Percentiles rank a stretch among this genome's conserved stretches.
These are phyloP conservation scores for Coemansia sp. DNA, from an alignment of 192 early-diverging fungal genomes.

Conservation along the genomic window DNA sequence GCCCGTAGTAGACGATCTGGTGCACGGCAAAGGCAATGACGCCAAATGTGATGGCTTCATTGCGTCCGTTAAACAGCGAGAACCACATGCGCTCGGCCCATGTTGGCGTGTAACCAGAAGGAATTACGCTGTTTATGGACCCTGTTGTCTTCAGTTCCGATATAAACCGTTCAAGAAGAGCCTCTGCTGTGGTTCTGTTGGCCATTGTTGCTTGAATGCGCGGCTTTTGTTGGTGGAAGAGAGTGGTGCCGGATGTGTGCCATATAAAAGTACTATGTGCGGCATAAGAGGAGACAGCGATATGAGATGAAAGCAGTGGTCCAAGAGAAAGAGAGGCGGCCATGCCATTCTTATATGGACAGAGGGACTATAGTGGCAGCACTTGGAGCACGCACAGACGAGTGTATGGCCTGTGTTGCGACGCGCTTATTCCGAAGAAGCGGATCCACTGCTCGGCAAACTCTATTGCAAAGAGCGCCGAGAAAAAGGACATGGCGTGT, in stretches of 20 bases:
- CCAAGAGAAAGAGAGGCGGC: too few relatives aligned
- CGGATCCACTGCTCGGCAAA: too few relatives aligned
- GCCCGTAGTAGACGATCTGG: conserved; percentile 88
- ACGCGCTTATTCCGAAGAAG: too few relatives aligned
- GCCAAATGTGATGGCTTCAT: conserved; percentile 67
- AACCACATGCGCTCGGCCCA: conserved; percentile 64
- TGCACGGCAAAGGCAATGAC: conserved; percentile 79
- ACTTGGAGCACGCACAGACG: too few relatives aligned
- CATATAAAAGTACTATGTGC: not conserved
- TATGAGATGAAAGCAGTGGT: too few relatives aligned
- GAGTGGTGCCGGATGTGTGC: not conserved
- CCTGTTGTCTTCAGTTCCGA: conserved; percentile 29
- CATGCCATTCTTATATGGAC: too few relatives aligned
- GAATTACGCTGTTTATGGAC: conserved; percentile 10
- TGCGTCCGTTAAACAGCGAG: conserved; percentile 64
- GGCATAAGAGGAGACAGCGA: too few relatives aligned
- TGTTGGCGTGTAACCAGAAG: conserved; percentile 25
- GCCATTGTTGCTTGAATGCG: not conserved
- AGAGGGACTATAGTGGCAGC: too few relatives aligned
- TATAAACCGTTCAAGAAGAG: conserved; percentile 28
- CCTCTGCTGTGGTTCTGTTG: conserved; percentile 5
- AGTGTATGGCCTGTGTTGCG: too few relatives aligned
- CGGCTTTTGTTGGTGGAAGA: not conserved
- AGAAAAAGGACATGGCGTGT: not conserved
- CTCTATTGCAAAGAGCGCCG: not conserved